Conservation (phyloP, 1,139 yeast genomes). For the Zygotorulaspora mrakii region DNA sequence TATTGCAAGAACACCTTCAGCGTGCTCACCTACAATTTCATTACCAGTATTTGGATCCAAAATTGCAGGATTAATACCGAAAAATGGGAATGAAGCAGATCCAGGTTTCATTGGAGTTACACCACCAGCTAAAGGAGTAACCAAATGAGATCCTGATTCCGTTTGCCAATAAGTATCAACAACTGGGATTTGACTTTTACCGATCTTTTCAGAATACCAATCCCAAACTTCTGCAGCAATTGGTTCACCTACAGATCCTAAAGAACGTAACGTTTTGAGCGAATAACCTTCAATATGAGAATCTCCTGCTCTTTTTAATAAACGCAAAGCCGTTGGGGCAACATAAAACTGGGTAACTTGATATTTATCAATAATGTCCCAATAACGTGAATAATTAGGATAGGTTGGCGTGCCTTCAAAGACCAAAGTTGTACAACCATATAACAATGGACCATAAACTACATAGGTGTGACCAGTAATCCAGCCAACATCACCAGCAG, state of each 20-base stretch:
- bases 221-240: slow-evolving; percentile 93
- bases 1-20: slow-evolving; percentile 72
- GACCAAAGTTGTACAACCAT: slow-evolving; percentile 77
- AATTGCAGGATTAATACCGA: slow-evolving; percentile 66
- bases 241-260: slow-evolving; percentile 91
- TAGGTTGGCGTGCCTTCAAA: slow-evolving; percentile 87
- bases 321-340: slow-evolving; percentile 85
- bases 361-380: slow-evolving; percentile 78
- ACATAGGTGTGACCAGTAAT: slow-evolving; percentile 83
- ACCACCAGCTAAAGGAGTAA: slow-evolving; percentile 60
- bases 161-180: slow-evolving; percentile 86
- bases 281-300: slow-evolving; percentile 60
- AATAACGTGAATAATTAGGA: slow-evolving; percentile 73
- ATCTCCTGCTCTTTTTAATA: slow-evolving; percentile 79
- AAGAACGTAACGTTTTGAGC: slow-evolving; percentile 60
- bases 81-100: slow-evolving; percentile 73
- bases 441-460: slow-evolving; percentile 73
- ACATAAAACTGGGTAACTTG: slow-evolving; percentile 81
- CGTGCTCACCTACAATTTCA: slow-evolving; percentile 57
- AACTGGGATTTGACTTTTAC: slow-evolving; percentile 68
- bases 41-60: slow-evolving; percentile 70
- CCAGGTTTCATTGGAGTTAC: slow-evolving; percentile 77
- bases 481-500: slow-evolving; percentile 91
- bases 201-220: slow-evolving; percentile 80
- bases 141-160: slow-evolving; percentile 71